These are phyloP conservation scores for Oenanthe javanica DNA, from an alignment of 140 eudicot genomes.

Conservation along the genomic window DNA sequence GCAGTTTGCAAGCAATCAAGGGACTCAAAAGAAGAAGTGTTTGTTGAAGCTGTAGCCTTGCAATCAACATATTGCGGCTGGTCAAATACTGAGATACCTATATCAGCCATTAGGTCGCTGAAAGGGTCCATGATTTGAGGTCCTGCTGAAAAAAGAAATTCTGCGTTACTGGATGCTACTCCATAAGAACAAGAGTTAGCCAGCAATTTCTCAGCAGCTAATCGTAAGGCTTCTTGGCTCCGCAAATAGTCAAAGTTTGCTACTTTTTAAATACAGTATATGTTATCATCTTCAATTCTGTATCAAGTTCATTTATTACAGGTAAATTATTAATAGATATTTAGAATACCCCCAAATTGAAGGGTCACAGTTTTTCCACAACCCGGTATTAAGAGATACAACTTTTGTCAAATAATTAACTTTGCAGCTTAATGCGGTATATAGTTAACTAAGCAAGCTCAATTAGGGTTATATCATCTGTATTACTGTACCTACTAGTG, in stretches of 20 bases:
- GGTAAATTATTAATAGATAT: too few species aligned
- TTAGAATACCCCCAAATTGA: too few species aligned
- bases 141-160: not conserved
- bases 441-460: not conserved
- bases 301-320: not conserved
- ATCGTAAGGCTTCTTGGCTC: slow-evolving; percentile 13
- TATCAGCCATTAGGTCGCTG: slow-evolving; percentile 20
- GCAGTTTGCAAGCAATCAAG: slow-evolving; percentile 46
- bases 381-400: too few species aligned
- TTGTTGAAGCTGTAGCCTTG: not conserved
- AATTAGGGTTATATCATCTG: not conserved
- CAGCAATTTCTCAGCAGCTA: slow-evolving; percentile 15
- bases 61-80: not conserved
- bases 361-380: too few species aligned
- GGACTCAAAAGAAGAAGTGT: slow-evolving; percentile 42
- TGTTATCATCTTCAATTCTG: not conserved
- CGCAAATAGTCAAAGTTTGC: slow-evolving; percentile 14
- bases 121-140: slow-evolving; percentile 7
- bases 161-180: slow-evolving; percentile 6
- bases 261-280: slow-evolving; percentile 4
- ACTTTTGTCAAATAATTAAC: too few species aligned
- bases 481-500: not conserved
- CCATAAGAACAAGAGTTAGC: slow-evolving; percentile 16
- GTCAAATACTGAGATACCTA: not conserved
- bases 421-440: not conserved